phyloP scores from a whole-genome alignment of 225 moss, liverwort and hornwort species.

The Takakia lepidozioides region DNA sequence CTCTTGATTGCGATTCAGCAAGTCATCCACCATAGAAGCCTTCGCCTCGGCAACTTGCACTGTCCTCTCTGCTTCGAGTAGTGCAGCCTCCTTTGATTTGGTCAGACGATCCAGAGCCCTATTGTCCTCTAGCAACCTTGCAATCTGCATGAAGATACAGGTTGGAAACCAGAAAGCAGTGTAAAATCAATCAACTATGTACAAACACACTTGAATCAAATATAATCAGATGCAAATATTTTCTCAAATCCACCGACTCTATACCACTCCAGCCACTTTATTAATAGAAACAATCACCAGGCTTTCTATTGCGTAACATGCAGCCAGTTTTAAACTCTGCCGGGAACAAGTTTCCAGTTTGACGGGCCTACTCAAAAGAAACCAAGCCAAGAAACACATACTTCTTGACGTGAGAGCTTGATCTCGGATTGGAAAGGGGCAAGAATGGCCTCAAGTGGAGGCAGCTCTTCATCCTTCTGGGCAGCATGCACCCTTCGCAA shows the following conservation, averaged over 20 bases:
- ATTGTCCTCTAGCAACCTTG: conserved; percentile 47
- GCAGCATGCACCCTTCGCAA: conserved; percentile 48
- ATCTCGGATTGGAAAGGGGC: conserved; percentile 57
- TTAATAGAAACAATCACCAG: background rate
- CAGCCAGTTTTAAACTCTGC: background rate
- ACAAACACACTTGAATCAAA: no score
- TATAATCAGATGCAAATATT: no score
- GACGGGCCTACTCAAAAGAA: background rate
- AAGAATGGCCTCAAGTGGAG: conserved; percentile 44
- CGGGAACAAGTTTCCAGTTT: background rate
- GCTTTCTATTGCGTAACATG: background rate
- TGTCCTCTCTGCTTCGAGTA: conserved; percentile 49
- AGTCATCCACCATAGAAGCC: conserved; percentile 52
- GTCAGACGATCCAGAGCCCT: conserved; percentile 57
- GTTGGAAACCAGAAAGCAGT: conserved; percentile 2
- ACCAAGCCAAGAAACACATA: conserved; percentile 5
- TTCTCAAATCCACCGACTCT: no score
- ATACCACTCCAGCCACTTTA: no score
- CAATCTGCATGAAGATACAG: no score
- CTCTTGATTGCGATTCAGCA: conserved; percentile 58
- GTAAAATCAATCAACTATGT: background rate
- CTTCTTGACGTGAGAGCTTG: conserved; percentile 49
- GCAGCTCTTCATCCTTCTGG: conserved; percentile 43
- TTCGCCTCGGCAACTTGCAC: conserved; percentile 49
- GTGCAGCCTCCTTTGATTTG: conserved; percentile 52